Conservation (phyloP, 2,329 filamentous ascomycete species). For the Xylariales sp. region DNA sequence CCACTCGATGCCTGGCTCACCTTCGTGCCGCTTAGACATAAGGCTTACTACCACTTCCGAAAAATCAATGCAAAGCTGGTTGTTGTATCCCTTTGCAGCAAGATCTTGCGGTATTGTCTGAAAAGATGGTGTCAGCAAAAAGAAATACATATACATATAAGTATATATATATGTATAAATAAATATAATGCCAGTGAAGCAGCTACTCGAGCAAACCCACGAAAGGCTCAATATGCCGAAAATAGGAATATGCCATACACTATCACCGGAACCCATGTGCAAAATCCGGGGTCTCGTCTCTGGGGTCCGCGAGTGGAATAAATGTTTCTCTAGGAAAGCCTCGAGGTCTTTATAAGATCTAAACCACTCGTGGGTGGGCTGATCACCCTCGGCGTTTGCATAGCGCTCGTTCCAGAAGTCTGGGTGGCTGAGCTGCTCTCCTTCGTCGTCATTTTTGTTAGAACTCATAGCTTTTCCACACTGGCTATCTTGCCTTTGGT, state of each 20-base stretch:
- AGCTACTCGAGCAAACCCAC: background rate
- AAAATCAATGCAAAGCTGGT: constrained; percentile 54
- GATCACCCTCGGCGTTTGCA: constrained; percentile 26
- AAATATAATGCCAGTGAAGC: background rate
- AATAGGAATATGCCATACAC: no score
- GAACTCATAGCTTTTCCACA: no score
- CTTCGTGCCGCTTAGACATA: constrained; percentile 42
- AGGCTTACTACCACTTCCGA: constrained; percentile 45
- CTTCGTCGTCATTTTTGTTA: background rate
- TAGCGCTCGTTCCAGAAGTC: constrained; percentile 39
- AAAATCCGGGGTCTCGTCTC: background rate
- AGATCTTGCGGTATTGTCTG: constrained; percentile 50
- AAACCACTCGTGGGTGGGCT: constrained; percentile 51
- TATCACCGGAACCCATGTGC: background rate
- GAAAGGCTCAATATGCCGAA: no score
- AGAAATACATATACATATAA: no score
- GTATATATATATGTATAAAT: background rate
- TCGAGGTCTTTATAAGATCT: constrained; percentile 41
- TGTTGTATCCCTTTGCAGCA: constrained; percentile 38
- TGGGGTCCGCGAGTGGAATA: constrained; percentile 29
- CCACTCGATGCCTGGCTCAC: constrained; percentile 42
- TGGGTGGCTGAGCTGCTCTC: background rate
- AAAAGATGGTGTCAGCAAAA: no score
- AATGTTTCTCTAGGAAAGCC: constrained; percentile 38
- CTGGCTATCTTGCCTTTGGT: no score